Conservation (phyloP, 305 asterid genomes). For the Fraxinus xanthoxyloides region DNA sequence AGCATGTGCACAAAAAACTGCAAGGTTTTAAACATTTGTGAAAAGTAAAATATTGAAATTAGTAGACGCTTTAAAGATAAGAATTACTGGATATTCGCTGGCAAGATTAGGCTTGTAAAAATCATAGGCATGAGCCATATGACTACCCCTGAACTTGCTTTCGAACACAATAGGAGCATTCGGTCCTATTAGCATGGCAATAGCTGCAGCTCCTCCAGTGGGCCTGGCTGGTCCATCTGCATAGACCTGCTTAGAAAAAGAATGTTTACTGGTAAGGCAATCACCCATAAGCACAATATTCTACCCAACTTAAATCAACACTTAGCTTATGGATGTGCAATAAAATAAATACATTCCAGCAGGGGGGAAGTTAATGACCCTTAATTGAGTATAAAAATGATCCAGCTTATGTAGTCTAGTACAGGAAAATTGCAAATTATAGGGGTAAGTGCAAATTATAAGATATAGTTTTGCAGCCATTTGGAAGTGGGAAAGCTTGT, state of each 20-base stretch:
- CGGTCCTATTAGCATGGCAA: conserved; percentile 96
- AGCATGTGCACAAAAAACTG: neutral
- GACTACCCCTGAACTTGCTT: conserved; percentile 92
- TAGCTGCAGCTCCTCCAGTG: conserved; percentile 98
- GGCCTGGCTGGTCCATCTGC: conserved; percentile 99
- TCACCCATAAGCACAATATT: neutral
- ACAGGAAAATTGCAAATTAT: neutral
- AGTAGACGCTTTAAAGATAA: conserved; percentile 15
- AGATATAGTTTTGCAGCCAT: neutral
- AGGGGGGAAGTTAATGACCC: neutral
- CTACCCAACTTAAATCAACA: conserved; percentile 3
- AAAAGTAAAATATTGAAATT: neutral
- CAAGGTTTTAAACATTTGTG: neutral
- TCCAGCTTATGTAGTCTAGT: neutral
- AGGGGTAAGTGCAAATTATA: neutral
- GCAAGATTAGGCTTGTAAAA: conserved; percentile 98
- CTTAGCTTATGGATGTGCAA: neutral
- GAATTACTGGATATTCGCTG: conserved; percentile 97
- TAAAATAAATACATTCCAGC: neutral
- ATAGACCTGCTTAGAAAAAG: conserved; percentile 57
- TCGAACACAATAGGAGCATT: conserved; percentile 95
- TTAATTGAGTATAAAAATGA: neutral
- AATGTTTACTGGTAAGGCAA: conserved; percentile 18
- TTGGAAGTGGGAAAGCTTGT: neutral
- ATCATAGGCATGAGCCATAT: conserved; percentile 96